Evolutionary conservation across 2,329 filamentous ascomycete genomes (phyloP).

Genomic region (Pseudocercospora fijiensis): DNA sequence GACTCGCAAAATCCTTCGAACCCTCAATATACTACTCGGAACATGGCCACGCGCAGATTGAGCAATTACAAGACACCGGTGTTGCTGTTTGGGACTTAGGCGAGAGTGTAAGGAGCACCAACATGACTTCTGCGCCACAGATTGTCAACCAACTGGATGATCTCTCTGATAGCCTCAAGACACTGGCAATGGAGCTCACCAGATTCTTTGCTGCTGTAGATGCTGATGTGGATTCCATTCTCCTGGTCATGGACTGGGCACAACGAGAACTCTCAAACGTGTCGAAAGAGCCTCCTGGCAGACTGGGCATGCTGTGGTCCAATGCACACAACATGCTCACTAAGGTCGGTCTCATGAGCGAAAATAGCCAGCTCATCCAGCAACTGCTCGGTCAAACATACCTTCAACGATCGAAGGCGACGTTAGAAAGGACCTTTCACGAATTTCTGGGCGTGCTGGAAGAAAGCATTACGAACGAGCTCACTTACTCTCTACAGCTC

Average conservation of each 20-base stretch:
- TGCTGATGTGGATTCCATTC: conserved; percentile 86
- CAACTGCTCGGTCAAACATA: conserved; percentile 75
- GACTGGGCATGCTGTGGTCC: conserved; percentile 72
- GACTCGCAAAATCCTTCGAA: conserved; percentile 86
- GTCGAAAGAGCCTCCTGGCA: conserved; percentile 59
- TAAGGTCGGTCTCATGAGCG: conserved; percentile 49
- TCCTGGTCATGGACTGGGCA: conserved; percentile 96
- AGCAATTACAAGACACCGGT: conserved; percentile 84
- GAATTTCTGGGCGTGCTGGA: conserved; percentile 86
- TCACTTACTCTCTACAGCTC: conserved; percentile 74
- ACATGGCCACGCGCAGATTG: conserved; percentile 79
- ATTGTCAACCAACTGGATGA: conserved; percentile 85
- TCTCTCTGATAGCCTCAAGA: conserved; percentile 80
- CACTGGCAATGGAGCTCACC: conserved; percentile 79
- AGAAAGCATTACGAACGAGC: conserved; percentile 81
- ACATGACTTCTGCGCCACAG: conserved; percentile 83
- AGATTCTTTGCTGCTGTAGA: conserved; percentile 93
- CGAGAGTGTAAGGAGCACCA: conserved; percentile 82
- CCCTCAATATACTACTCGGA: conserved; percentile 94
- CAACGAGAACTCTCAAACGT: conserved; percentile 76
- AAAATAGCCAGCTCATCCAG: conserved; percentile 23
- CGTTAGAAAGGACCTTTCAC: conserved; percentile 81
- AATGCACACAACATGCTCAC: conserved; percentile 79
- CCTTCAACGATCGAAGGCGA: conserved; percentile 74
- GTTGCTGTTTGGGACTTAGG: conserved; percentile 93